Conservation (phyloP, 2,329 filamentous ascomycete genomes). For the Gnomoniopsis sp. region DNA sequence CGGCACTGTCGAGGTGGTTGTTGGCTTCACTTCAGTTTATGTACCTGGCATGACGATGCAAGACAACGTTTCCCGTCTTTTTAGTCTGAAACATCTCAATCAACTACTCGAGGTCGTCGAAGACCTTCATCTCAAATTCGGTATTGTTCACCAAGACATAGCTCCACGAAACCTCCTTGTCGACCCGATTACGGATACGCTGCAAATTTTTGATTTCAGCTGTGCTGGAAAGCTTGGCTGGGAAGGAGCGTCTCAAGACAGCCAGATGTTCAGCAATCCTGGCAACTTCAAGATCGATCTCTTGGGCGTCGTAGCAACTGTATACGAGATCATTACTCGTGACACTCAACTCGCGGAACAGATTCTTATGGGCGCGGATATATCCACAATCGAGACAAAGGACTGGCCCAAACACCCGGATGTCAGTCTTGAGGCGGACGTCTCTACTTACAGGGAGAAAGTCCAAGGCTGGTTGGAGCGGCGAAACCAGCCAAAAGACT, state of each 20-base stretch:
- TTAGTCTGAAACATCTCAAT: slow-evolving; percentile 33
- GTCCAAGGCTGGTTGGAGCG: slow-evolving; percentile 27
- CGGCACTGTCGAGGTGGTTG: neutral
- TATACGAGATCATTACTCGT: slow-evolving; percentile 32
- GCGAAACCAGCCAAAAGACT: slow-evolving; percentile 26
- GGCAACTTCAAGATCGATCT: slow-evolving; percentile 27
- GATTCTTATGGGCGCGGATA: slow-evolving; percentile 23
- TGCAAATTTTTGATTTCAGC: slow-evolving; percentile 36
- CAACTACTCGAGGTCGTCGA: slow-evolving; percentile 36
- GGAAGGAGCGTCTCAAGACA: neutral
- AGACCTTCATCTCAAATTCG: slow-evolving; percentile 33
- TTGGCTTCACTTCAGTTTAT: slow-evolving; percentile 26
- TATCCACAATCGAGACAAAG: slow-evolving; percentile 11
- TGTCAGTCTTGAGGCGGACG: neutral
- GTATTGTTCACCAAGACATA: slow-evolving; percentile 37
- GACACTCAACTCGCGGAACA: slow-evolving; percentile 22
- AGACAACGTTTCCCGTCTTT: slow-evolving; percentile 27
- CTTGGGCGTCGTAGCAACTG: slow-evolving; percentile 31
- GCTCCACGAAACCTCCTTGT: slow-evolving; percentile 34
- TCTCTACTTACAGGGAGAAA: neutral
- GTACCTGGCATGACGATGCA: slow-evolving; percentile 31
- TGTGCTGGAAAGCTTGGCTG: slow-evolving; percentile 6
- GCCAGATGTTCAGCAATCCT: neutral
- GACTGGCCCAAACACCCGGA: neutral
- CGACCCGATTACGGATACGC: slow-evolving; percentile 28